A percentile compares a stretch with the other conserved stretches of the same genome.
phyloP scores from a whole-genome alignment of 78 protist species.

The Dictyostelium discoideum region dicty_2.7 NC_007090.3:1788001-1788500 shows the following conservation, averaged over 20 bases:
- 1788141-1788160: slow-evolving; percentile 87
- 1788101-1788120: slow-evolving; percentile 84
- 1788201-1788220: slow-evolving; percentile 96
- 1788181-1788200: slow-evolving; percentile 81
- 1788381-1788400: slow-evolving; percentile 82
- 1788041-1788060: slow-evolving; percentile 74
- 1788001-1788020: slow-evolving; percentile 38
- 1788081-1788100: slow-evolving; percentile 80
- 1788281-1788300: slow-evolving; percentile 90
- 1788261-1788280: slow-evolving; percentile 89
- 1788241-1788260: slow-evolving; percentile 91
- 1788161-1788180: slow-evolving; percentile 85
- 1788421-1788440: slow-evolving; percentile 87
- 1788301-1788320: slow-evolving; percentile 93
- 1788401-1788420: slow-evolving; percentile 87
- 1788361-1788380: slow-evolving; percentile 95
- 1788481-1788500: slow-evolving; percentile 79
- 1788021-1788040: slow-evolving; percentile 27
- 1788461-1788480: slow-evolving; percentile 67
- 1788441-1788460: slow-evolving; percentile 96
- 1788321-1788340: slow-evolving; percentile 98
- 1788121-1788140: slow-evolving; percentile 48
- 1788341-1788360: slow-evolving; percentile 88
- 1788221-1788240: slow-evolving; percentile 94
- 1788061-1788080: slow-evolving; percentile 67